Conservation (phyloP, 805 yeast genomes). For the Wickerhamomyces pijperi region DNA sequence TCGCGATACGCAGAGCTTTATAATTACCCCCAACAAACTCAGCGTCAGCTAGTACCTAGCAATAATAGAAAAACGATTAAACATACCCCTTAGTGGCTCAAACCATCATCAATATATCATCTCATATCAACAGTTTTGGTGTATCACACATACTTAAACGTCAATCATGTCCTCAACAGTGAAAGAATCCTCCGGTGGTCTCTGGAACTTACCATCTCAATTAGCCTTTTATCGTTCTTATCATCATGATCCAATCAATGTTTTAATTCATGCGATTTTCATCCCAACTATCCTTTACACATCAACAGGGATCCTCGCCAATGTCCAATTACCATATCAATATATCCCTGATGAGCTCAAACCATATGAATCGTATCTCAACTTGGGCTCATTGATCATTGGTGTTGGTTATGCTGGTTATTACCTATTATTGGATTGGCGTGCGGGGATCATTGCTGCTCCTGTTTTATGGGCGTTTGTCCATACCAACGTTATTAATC, state of each 20-base stretch:
- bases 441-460: slow-evolving; percentile 35
- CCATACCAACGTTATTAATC: slow-evolving; percentile 16
- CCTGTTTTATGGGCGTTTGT: slow-evolving; percentile 23
- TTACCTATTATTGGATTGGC: slow-evolving; percentile 47
- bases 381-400: slow-evolving; percentile 32
- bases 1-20: no score
- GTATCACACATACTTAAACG: no score
- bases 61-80: no score
- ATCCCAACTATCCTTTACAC: slow-evolving; percentile 69
- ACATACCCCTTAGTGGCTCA: no score
- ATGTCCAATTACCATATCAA: slow-evolving; percentile 13
- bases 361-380: slow-evolving; percentile 15
- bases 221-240: slow-evolving; percentile 51
- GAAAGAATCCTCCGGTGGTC: slow-evolving; percentile 1
- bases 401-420: slow-evolving; percentile 41
- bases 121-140: no score
- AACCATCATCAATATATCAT: no score
- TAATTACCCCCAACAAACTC: no score
- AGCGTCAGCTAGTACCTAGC: no score
- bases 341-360: not conserved
- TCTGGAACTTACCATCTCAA: slow-evolving; percentile 22
- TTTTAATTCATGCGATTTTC: slow-evolving; percentile 63
- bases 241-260: slow-evolving; percentile 47
- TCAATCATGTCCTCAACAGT: no score
- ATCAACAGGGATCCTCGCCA: slow-evolving; percentile 29